Percentiles rank a stretch among this genome's conserved stretches.
phyloP scores from a whole-genome alignment of 164 flowering plant species.

The Liquidambar formosana region DNA sequence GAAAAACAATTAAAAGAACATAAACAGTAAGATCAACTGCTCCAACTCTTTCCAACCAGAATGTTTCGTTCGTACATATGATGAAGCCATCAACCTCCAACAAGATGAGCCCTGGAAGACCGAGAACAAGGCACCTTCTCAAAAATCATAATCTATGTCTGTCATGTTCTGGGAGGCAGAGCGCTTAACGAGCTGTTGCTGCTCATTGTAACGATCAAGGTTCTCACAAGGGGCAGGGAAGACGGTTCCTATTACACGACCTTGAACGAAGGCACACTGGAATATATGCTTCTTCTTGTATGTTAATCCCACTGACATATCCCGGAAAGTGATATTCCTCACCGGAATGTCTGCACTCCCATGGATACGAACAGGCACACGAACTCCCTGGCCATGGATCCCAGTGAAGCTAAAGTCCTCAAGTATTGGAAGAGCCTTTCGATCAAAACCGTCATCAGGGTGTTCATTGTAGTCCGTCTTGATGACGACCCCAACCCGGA shows the following conservation, averaged over 20 bases:
- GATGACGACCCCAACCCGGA: conserved; percentile 85
- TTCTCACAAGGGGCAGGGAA: conserved; percentile 90
- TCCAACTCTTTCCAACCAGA: background rate
- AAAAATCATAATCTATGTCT: conserved; percentile 81
- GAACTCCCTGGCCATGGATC: conserved; percentile 85
- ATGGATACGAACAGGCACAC: conserved; percentile 90
- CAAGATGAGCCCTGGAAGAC: no score
- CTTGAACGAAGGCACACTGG: conserved; percentile 87
- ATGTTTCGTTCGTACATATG: background rate
- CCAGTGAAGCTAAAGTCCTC: conserved; percentile 64
- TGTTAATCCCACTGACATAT: conserved; percentile 83
- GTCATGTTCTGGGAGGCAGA: conserved; percentile 65
- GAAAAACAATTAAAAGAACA: background rate
- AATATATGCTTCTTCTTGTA: conserved; percentile 94
- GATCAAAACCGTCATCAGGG: conserved; percentile 77
- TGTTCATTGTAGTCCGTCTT: conserved; percentile 96
- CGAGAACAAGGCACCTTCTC: no score
- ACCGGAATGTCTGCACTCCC: conserved; percentile 86
- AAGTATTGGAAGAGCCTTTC: conserved; percentile 63
- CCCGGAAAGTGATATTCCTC: conserved; percentile 70
- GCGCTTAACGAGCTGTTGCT: conserved; percentile 49
- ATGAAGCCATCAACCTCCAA: background rate
- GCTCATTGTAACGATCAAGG: conserved; percentile 79
- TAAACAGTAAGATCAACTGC: background rate
- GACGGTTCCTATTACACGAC: conserved; percentile 75